Conservation (phyloP, 2,329 filamentous ascomycete species). For the Exophiala alcalophila region DNA sequence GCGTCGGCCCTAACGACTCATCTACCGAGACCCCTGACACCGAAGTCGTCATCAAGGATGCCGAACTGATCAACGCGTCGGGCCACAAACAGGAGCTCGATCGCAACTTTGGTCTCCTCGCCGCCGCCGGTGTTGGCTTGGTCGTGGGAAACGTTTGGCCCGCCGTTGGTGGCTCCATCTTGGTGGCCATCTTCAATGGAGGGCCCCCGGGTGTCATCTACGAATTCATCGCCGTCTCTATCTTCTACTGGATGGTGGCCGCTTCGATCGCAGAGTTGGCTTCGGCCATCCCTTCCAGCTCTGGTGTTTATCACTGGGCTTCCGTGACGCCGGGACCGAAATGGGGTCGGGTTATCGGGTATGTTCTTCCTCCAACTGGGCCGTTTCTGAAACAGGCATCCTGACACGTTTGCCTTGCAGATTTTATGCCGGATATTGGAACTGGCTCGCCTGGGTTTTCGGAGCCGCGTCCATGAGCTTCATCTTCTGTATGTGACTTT, state of each 20-base stretch:
- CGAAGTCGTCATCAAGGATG: conserved; percentile 1
- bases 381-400: background rate
- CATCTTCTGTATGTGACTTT: conserved; percentile 44
- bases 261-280: conserved; percentile 60
- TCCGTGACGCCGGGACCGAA: conserved; percentile 55
- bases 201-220: conserved; percentile 61
- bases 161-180: conserved; percentile 57
- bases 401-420: conserved; percentile 4
- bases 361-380: background rate
- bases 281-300: conserved; percentile 58
- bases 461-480: conserved; percentile 58
- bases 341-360: conserved; percentile 52
- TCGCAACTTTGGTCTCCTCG: conserved; percentile 60
- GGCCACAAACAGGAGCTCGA: conserved; percentile 63
- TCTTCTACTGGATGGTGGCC: conserved; percentile 59
- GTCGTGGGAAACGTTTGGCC: conserved; percentile 65
- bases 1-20: background rate
- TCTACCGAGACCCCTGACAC: background rate
- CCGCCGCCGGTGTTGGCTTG: conserved; percentile 58
- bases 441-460: conserved; percentile 56
- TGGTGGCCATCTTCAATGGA: conserved; percentile 48
- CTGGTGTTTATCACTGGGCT: conserved; percentile 62
- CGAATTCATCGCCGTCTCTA: conserved; percentile 53
- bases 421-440: conserved; percentile 46
- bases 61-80: conserved; percentile 54